phyloP scores from a whole-genome alignment of 2,329 filamentous ascomycete genomes.

The Aspergillus fructus region DNA sequence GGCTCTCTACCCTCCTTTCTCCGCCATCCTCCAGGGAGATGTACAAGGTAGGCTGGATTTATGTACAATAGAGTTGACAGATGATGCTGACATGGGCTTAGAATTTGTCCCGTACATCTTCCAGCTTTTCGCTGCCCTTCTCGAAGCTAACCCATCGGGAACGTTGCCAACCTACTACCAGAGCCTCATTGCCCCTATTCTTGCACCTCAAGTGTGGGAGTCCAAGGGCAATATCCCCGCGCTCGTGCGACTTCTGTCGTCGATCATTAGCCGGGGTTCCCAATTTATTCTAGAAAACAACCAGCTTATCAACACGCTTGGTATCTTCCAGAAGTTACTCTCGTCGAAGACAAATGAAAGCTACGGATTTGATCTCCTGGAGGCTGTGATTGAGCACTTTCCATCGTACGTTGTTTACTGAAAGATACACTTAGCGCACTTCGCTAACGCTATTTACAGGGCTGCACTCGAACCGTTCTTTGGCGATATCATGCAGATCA shows the following conservation, averaged over 20 bases:
- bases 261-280: slow-evolving; percentile 76
- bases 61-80: not conserved
- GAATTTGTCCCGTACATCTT: slow-evolving; percentile 97
- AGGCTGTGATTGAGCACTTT: slow-evolving; percentile 72
- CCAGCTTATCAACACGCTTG: slow-evolving; percentile 83
- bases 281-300: slow-evolving; percentile 72
- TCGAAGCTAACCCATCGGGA: slow-evolving; percentile 81
- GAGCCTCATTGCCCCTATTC: slow-evolving; percentile 71
- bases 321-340: slow-evolving; percentile 91
- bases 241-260: slow-evolving; percentile 77
- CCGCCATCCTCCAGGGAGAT: slow-evolving; percentile 74
- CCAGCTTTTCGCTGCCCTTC: slow-evolving; percentile 85
- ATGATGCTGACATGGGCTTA: slow-evolving; percentile 39
- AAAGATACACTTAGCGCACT: not conserved
- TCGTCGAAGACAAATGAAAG: slow-evolving; percentile 78
- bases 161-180: slow-evolving; percentile 79
- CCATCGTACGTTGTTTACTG: slow-evolving; percentile 58
- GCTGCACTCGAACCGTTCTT: slow-evolving; percentile 72
- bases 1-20: slow-evolving; percentile 79
- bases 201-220: slow-evolving; percentile 85
- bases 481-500: slow-evolving; percentile 72
- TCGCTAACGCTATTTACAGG: slow-evolving; percentile 40
- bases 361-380: slow-evolving; percentile 86
- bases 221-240: slow-evolving; percentile 90
- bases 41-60: slow-evolving; percentile 63